These are phyloP conservation scores for Alternaria conjuncta DNA, from an alignment of 2,329 filamentous ascomycete genomes.

Conservation along the genomic window DNA sequence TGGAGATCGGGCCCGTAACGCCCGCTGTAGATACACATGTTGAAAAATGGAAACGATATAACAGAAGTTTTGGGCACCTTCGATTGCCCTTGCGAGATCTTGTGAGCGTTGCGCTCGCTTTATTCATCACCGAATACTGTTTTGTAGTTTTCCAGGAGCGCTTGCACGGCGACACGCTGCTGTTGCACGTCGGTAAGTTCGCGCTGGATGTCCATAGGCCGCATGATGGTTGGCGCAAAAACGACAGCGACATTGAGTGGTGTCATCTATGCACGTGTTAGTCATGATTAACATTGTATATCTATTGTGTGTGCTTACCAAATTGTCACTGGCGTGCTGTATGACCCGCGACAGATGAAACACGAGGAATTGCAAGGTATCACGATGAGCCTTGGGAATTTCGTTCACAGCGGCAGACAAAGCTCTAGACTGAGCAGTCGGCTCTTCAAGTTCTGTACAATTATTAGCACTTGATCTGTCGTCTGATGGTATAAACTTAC, in stretches of 20 bases:
- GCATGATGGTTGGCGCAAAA: constrained; percentile 97
- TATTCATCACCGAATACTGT: constrained; percentile 69
- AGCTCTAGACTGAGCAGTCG: constrained; percentile 57
- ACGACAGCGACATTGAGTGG: constrained; percentile 95
- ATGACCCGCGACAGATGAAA: constrained; percentile 92
- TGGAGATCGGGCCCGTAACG: neutral
- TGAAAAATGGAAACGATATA: constrained; percentile 6
- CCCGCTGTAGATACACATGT: constrained; percentile 11
- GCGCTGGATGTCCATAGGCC: constrained; percentile 83
- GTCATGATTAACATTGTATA: too few relatives aligned
- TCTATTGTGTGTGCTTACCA: constrained; percentile 63
- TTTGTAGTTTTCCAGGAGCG: constrained; percentile 88
- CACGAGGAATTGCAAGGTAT: constrained; percentile 91
- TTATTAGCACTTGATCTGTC: constrained; percentile 3
- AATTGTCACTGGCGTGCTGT: constrained; percentile 79
- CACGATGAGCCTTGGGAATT: constrained; percentile 82
- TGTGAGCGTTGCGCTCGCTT: neutral
- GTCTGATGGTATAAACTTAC: constrained; percentile 56
- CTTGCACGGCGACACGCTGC: constrained; percentile 91
- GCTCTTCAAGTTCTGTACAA: constrained; percentile 65
- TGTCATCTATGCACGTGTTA: constrained; percentile 72
- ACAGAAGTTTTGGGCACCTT: neutral
- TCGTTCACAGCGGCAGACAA: constrained; percentile 76
- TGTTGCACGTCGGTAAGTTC: constrained; percentile 96
- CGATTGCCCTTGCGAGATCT: neutral